Percentiles rank a stretch among this genome's conserved stretches.
phyloP scores from a whole-genome alignment of 2,329 filamentous ascomycete species.

The Fusarium cicatricum region DNA sequence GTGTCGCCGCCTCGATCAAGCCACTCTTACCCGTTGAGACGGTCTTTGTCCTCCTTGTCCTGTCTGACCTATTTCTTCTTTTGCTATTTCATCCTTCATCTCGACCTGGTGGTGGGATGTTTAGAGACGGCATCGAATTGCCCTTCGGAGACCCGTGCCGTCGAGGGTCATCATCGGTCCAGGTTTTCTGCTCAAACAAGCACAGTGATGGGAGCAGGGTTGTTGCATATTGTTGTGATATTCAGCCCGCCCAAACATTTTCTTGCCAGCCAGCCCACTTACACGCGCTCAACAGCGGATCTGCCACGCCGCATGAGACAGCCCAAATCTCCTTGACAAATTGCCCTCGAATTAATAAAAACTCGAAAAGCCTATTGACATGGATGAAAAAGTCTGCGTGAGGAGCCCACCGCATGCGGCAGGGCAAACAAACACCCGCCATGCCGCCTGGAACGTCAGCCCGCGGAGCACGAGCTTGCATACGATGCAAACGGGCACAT shows the following conservation, averaged over 20 bases:
- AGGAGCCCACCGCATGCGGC: slow-evolving; percentile 2
- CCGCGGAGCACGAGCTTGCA: slow-evolving; percentile 12
- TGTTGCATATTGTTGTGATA: neutral
- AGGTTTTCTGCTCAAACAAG: slow-evolving; percentile 4
- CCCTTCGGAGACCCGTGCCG: neutral
- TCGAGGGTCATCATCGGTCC: slow-evolving; percentile 13
- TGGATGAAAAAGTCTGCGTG: slow-evolving; percentile 20
- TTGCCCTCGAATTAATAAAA: slow-evolving; percentile 6
- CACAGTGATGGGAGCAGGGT: neutral
- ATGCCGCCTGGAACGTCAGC: slow-evolving; percentile 27
- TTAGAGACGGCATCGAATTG: neutral
- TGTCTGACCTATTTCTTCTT: neutral
- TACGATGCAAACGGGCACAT: slow-evolving; percentile 2
- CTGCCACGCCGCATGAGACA: neutral
- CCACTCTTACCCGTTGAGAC: slow-evolving; percentile 8
- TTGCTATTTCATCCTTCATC: neutral
- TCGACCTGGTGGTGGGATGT: neutral
- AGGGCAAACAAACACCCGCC: slow-evolving; percentile 18
- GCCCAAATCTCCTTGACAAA: neutral
- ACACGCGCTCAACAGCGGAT: neutral
- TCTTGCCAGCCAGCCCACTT: neutral
- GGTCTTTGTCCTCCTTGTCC: slow-evolving; percentile 18
- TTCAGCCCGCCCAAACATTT: neutral
- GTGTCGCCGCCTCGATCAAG: slow-evolving; percentile 15
- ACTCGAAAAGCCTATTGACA: slow-evolving; percentile 7